Evolutionary conservation across 2,329 filamentous ascomycete genomes (phyloP).

Genomic region (Nigrograna mackinnonii): DNA sequence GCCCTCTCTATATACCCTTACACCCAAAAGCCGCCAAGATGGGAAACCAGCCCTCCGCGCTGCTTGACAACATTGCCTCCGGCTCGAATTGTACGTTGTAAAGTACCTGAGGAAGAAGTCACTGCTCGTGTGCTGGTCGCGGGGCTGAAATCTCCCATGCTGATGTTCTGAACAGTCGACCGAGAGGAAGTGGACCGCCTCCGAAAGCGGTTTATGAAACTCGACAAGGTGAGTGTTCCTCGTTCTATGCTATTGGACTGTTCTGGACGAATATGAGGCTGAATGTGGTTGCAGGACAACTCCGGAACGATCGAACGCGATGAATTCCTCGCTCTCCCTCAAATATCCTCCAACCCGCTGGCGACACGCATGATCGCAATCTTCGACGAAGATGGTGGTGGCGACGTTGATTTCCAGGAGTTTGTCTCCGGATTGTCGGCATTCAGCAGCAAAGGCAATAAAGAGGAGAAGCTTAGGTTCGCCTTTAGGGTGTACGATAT

Average conservation of each 20-base stretch:
- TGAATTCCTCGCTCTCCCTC: constrained; percentile 94
- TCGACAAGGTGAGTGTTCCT: constrained; percentile 80
- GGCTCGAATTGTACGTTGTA: constrained; percentile 83
- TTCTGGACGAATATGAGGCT: too few relatives aligned
- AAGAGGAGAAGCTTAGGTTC: constrained; percentile 96
- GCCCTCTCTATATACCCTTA: constrained; percentile 11
- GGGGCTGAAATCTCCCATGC: constrained; percentile 31
- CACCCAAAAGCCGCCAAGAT: constrained; percentile 40
- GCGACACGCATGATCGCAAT: constrained; percentile 99
- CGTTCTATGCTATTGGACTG: neutral
- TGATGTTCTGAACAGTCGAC: constrained; percentile 68
- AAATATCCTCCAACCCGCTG: constrained; percentile 96
- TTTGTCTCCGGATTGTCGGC: constrained; percentile 94
- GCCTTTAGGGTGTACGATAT: constrained; percentile 99
- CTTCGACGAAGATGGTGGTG: constrained; percentile 97
- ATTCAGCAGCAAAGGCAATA: constrained; percentile 97
- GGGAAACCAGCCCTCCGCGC: constrained; percentile 63
- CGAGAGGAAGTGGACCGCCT: constrained; percentile 95
- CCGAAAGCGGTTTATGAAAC: constrained; percentile 97
- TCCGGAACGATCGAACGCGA: constrained; percentile 98
- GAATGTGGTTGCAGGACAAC: constrained; percentile 75
- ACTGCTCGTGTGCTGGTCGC: constrained; percentile 23
- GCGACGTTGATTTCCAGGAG: constrained; percentile 98
- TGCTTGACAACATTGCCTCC: constrained; percentile 95
- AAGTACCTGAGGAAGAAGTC: constrained; percentile 7